Percentiles rank a stretch among this genome's conserved stretches.
Conservation (phyloP, 495 filamentous ascomycete species). For the Xylaria bambusicola region DNA sequence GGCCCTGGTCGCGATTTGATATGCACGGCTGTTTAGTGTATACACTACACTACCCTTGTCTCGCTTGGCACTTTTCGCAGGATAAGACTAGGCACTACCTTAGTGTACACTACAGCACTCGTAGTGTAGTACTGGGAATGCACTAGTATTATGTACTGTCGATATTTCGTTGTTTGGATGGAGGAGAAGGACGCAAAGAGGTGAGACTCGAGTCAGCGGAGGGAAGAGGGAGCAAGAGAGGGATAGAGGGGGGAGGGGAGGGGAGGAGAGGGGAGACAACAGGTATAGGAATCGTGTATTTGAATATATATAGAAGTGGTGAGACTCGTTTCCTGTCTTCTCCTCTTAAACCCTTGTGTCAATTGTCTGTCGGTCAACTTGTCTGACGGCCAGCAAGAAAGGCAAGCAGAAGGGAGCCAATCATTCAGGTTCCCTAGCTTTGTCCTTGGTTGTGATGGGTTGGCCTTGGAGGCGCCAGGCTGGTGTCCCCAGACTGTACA, state of each 20-base stretch:
- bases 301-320: not conserved
- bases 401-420: conserved; percentile 4
- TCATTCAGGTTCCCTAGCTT: conserved; percentile 13
- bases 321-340: not conserved
- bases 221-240: not conserved
- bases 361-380: not conserved
- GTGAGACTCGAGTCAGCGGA: too few relatives aligned
- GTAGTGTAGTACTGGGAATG: too few relatives aligned
- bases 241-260: not conserved
- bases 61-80: conserved; percentile 20
- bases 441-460: too few relatives aligned
- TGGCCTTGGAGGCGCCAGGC: too few relatives aligned
- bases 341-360: not conserved
- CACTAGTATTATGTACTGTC: too few relatives aligned
- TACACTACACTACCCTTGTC: conserved; percentile 15
- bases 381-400: not conserved
- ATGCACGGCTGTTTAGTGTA: conserved; percentile 25
- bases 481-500: not conserved
- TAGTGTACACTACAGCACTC: too few relatives aligned
- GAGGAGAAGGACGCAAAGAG: too few relatives aligned
- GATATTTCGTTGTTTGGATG: too few relatives aligned
- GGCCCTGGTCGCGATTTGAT: conserved; percentile 17
- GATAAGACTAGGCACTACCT: conserved; percentile 20
- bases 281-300: too few relatives aligned
- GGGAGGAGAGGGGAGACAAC: not conserved